phyloP scores from a whole-genome alignment of 2,329 filamentous ascomycete genomes.

The Diaporthe vaccinii region DNA sequence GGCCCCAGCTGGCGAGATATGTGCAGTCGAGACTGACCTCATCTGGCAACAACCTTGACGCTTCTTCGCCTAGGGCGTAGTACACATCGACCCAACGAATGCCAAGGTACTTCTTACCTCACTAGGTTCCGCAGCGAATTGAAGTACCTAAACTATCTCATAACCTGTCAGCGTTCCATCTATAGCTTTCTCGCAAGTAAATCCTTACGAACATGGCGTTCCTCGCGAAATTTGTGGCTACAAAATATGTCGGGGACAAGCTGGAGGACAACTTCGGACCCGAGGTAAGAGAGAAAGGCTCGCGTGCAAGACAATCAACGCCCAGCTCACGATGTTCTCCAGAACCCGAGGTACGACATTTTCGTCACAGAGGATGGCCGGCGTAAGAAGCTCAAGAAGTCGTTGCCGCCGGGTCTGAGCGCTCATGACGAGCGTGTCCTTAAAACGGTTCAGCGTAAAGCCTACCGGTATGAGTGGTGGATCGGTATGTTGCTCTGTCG shows the following conservation, averaged over 20 bases:
- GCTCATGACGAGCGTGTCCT: slow-evolving; percentile 36
- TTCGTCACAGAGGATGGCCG: slow-evolving; percentile 37
- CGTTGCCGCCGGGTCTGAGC: slow-evolving; percentile 33
- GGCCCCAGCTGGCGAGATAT: not conserved
- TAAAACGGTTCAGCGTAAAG: slow-evolving; percentile 36
- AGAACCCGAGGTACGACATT: slow-evolving; percentile 40
- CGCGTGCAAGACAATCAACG: not conserved
- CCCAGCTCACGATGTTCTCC: not conserved
- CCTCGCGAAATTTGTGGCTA: slow-evolving; percentile 39
- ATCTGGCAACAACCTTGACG: slow-evolving; percentile 2
- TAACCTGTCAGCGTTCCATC: not conserved
- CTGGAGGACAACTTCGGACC: slow-evolving; percentile 40
- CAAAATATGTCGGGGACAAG: slow-evolving; percentile 39
- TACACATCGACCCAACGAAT: not conserved
- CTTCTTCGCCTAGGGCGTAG: not conserved
- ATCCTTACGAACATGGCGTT: slow-evolving; percentile 27
- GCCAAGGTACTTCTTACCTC: slow-evolving; percentile 14
- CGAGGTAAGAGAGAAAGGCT: slow-evolving; percentile 16
- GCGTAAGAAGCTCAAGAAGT: slow-evolving; percentile 39
- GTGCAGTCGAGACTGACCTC: not conserved
- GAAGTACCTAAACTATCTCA: not conserved
- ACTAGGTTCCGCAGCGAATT: not conserved
- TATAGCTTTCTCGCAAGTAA: not conserved
- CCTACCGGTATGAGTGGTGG: slow-evolving; percentile 41
- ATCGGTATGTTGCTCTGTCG: slow-evolving; percentile 9